phyloP scores from a whole-genome alignment of 148 eudicot genomes.

The Spergularia bocconei region DNA sequence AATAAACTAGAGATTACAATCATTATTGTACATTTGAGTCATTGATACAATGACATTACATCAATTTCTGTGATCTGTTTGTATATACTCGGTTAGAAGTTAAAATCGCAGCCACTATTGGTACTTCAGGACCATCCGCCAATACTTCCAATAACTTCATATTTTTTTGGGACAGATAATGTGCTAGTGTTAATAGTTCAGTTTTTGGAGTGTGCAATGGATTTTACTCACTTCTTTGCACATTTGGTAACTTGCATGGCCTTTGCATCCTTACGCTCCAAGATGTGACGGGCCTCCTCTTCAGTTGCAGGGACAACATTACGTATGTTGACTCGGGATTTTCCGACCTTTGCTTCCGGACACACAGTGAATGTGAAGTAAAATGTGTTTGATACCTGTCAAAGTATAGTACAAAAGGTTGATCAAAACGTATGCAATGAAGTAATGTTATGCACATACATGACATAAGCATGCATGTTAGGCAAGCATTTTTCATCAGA shows the following conservation, averaged over 20 bases:
- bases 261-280: conserved; percentile 75
- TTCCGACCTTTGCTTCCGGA: conserved; percentile 63
- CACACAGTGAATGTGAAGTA: conserved; percentile 84
- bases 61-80: neutral
- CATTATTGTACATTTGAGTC: neutral
- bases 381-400: conserved; percentile 82
- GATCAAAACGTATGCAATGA: conserved; percentile 1
- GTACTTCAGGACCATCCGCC: no score
- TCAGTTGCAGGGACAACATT: conserved; percentile 87
- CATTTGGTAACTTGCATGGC: conserved; percentile 34
- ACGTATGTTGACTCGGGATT: conserved; percentile 45
- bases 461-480: neutral
- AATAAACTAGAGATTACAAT: neutral
- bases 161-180: no score
- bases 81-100: no score
- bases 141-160: no score
- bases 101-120: no score
- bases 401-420: conserved; percentile 2
- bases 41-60: neutral
- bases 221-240: conserved; percentile 22
- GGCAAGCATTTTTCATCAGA: neutral
- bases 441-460: neutral
- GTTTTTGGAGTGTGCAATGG: neutral
- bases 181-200: no score
- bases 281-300: conserved; percentile 70